Base-by-base conservation (phyloP, 2,329 filamentous ascomycete genomes). In the Hyphodiscus sp. region DNA sequence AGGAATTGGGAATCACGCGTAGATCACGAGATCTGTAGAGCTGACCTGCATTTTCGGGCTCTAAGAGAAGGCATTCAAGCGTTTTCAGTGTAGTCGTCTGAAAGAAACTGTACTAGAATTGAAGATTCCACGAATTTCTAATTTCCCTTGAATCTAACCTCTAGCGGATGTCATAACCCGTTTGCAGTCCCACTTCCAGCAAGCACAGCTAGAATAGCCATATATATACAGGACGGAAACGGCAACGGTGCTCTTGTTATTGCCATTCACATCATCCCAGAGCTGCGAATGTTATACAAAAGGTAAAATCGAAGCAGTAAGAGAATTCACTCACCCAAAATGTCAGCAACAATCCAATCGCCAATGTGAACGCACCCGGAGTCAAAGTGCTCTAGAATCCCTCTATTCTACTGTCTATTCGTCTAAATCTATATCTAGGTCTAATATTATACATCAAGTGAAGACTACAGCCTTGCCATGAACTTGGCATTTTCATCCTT, bases 401-500 rank as follows among this genome's bases (percentile, higher is more conserved):
- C 47, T 29, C 38, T 48, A 44, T 55, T 30, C 51, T 53, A 43
- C 43, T 47, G 33, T 56, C 29, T 52, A 45, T 45, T 38, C 48
- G 33, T 38, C 11, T 38, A 38, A 38, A 26, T 44, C 43, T 41
- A 49, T 47, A 50, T 45, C n/a, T 13, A 18, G 16, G 20, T 30
- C 15, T 26, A 19, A 6, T 16, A 47, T 26, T 16, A 10, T 29
- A 30, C 20, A 26, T 16, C 45, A 30, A 19, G 26, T 16, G n/a
- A n/a, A 38, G 20, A 47, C 54, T 59, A 67, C 52, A 67, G 55
- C 46, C 60, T 64, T 19, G 65, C 57, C 46, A 53, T 59, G 41
- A 66, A 63, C 41, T 49, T 47, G 51, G 58, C 52, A 23, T 64
- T 67, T 43, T 59, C 53, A 15, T 73, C 65, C 54, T 65, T 67